phyloP scores from a whole-genome alignment of 371 early-diverging fungal genomes.

The Blakeslea trispora region DNA sequence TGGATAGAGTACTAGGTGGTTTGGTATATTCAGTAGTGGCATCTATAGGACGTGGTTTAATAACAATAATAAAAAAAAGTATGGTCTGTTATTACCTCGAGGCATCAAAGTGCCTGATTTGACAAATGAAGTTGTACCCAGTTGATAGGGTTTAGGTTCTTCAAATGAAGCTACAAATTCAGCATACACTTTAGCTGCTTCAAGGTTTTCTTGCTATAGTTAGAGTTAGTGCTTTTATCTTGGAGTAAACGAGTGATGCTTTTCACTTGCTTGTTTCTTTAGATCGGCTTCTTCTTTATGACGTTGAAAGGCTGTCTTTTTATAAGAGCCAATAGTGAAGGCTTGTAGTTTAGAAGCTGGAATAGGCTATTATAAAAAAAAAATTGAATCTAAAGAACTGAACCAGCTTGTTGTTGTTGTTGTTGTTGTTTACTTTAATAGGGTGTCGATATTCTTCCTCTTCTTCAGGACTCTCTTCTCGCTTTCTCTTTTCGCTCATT shows the following conservation, averaged over 20 bases:
- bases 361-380: slow-evolving; percentile 40
- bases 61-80: too few relatives aligned
- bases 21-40: too few relatives aligned
- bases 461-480: slow-evolving; percentile 19
- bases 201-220: slow-evolving; percentile 63
- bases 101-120: slow-evolving; percentile 53
- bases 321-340: slow-evolving; percentile 68
- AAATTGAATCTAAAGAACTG: too few relatives aligned
- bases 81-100: slow-evolving; percentile 8
- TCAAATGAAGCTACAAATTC: slow-evolving; percentile 89
- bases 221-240: too few relatives aligned
- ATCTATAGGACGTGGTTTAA: too few relatives aligned
- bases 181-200: slow-evolving; percentile 78
- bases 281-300: slow-evolving; percentile 76
- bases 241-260: background rate
- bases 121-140: slow-evolving; percentile 60
- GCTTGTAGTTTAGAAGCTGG: slow-evolving; percentile 66
- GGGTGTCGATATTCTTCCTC: background rate
- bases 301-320: slow-evolving; percentile 73
- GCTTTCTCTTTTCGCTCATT: slow-evolving; percentile 28
- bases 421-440: slow-evolving; percentile 10
- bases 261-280: slow-evolving; percentile 64
- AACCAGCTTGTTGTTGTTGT: background rate
- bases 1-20: too few relatives aligned
- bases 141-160: slow-evolving; percentile 46